phyloP scores from a whole-genome alignment of 345 rosid genomes.

The Brassica incana region DNA sequence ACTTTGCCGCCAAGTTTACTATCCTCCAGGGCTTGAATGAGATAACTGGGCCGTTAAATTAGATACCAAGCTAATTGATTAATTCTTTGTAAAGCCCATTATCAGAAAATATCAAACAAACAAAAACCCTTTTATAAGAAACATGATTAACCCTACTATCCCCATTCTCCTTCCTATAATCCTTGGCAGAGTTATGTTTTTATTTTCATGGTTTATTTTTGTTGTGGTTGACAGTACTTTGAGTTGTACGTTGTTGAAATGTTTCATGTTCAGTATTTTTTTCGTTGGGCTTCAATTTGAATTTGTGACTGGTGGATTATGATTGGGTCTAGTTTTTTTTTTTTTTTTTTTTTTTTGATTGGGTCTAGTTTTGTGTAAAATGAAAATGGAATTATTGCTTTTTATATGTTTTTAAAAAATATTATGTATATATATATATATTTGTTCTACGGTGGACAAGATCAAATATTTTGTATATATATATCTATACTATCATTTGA shows the following conservation, averaged over 20 bases:
- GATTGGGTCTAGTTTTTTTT: no score
- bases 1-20: constrained; percentile 35
- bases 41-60: background rate
- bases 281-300: no score
- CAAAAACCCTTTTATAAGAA: background rate
- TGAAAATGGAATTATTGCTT: no score
- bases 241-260: background rate
- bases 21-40: background rate
- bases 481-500: no score
- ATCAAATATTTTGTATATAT: no score
- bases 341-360: no score
- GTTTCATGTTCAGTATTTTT: background rate
- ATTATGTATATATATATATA: no score
- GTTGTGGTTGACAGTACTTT: background rate
- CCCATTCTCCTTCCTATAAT: background rate
- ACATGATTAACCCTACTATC: background rate
- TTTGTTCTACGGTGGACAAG: no score
- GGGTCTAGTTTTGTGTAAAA: no score
- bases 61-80: background rate
- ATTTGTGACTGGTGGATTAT: no score
- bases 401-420: no score
- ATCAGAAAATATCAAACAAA: background rate
- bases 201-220: no score
- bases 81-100: background rate
- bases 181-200: background rate